A percentile compares a stretch with the other conserved stretches of the same genome.
These are phyloP conservation scores for Crithidia brevicula DNA, from an alignment of 208 protist genomes.

Conservation along the genomic window DNA sequence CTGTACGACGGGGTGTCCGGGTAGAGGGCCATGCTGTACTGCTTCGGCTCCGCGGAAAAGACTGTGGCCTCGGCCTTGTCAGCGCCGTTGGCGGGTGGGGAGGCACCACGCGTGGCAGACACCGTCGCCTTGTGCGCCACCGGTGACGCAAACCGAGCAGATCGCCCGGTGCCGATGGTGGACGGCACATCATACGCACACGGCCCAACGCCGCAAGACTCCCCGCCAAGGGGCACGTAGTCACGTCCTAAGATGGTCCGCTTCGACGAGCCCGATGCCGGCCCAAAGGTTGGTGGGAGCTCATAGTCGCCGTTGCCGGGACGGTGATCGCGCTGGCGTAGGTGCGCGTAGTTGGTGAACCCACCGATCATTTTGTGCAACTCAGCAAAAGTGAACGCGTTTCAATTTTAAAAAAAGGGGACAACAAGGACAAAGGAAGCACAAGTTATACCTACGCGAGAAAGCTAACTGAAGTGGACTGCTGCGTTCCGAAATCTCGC, in stretches of 20 bases:
- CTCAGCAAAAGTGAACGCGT: too few species aligned
- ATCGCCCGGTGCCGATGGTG: slow-evolving; percentile 63
- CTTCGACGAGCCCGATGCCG: slow-evolving; percentile 42
- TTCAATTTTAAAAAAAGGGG: too few species aligned
- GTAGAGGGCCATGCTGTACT: slow-evolving; percentile 72
- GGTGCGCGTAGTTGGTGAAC: slow-evolving; percentile 78
- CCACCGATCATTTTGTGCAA: slow-evolving; percentile 58
- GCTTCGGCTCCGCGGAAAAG: slow-evolving; percentile 40
- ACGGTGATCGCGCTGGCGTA: slow-evolving; percentile 75
- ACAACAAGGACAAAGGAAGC: too few species aligned
- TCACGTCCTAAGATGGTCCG: slow-evolving; percentile 46
- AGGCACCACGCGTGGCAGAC: not conserved
- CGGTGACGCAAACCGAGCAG: slow-evolving; percentile 44
- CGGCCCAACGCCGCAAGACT: slow-evolving; percentile 50
- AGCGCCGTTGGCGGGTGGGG: not conserved
- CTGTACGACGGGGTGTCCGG: slow-evolving; percentile 74
- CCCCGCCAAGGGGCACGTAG: slow-evolving; percentile 23
- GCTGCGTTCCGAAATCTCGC: too few species aligned
- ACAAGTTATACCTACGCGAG: too few species aligned
- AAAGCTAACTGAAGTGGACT: too few species aligned
- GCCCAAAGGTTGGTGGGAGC: slow-evolving; percentile 47
- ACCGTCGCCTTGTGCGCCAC: not conserved
- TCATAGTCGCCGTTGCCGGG: slow-evolving; percentile 72
- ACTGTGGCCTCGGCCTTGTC: not conserved
- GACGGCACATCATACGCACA: slow-evolving; percentile 66